A percentile compares a stretch with the other conserved stretches of the same genome.
These are phyloP conservation scores for Neopestalotiopsis sp. DNA, from an alignment of 2,329 filamentous ascomycete genomes.

Conservation along the genomic window DNA sequence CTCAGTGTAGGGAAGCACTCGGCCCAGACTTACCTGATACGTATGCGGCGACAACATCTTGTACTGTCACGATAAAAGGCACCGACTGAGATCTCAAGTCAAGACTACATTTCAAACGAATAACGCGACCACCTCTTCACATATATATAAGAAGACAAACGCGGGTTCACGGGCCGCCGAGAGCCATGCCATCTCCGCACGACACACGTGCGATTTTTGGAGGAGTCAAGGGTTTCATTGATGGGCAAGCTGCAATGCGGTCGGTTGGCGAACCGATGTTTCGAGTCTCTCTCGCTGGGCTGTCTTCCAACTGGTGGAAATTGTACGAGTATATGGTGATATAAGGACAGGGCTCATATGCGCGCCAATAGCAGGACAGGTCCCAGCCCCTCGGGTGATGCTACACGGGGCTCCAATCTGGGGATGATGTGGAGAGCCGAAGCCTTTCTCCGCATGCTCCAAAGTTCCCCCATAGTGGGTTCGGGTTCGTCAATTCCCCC, in stretches of 20 bases:
- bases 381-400: slow-evolving; percentile 1
- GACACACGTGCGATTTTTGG: slow-evolving; percentile 11
- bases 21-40: slow-evolving; percentile 19
- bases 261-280: slow-evolving; percentile 14
- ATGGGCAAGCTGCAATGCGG: background rate
- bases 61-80: background rate
- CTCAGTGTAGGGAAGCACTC: background rate
- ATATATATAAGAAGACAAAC: slow-evolving; percentile 8
- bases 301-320: slow-evolving; percentile 17
- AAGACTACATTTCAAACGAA: slow-evolving; percentile 1
- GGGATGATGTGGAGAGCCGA: slow-evolving; percentile 13
- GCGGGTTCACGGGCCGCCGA: slow-evolving; percentile 14
- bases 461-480: slow-evolving; percentile 6
- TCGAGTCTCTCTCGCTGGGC: background rate
- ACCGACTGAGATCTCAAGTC: background rate
- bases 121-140: background rate
- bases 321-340: background rate
- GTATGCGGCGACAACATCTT: slow-evolving; percentile 23
- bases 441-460: slow-evolving; percentile 14
- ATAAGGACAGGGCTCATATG: slow-evolving; percentile 13
- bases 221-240: slow-evolving; percentile 15
- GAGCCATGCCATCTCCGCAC: slow-evolving; percentile 3
- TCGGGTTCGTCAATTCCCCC: background rate
- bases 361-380: slow-evolving; percentile 13
- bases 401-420: background rate